A percentile compares a stretch with the other conserved stretches of the same genome.
These are phyloP conservation scores for Lentinula raphanica DNA, from an alignment of 768 basidiomycete genomes.

Conservation along the genomic window DNA sequence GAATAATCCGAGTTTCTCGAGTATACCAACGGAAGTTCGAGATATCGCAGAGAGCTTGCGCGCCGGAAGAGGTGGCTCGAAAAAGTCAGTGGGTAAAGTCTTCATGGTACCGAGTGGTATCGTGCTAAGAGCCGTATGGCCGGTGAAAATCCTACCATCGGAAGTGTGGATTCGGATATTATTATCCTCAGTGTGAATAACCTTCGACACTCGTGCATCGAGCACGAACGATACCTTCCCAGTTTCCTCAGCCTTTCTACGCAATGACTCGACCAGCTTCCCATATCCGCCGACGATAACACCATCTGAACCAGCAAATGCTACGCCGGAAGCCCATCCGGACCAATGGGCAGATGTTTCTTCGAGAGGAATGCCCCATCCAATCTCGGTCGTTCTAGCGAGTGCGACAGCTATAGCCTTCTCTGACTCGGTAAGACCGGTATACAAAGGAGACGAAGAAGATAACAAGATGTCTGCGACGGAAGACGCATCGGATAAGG, in stretches of 20 bases:
- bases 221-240: neutral
- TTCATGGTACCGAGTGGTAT: slow-evolving; percentile 6
- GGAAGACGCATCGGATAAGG: neutral
- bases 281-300: slow-evolving; percentile 6
- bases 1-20: slow-evolving; percentile 1
- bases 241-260: neutral
- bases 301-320: slow-evolving; percentile 6
- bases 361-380: slow-evolving; percentile 6
- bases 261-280: neutral
- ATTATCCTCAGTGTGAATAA: neutral
- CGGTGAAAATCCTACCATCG: neutral
- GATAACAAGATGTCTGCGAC: slow-evolving; percentile 2
- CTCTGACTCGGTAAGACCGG: slow-evolving; percentile 2
- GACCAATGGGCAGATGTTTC: neutral
- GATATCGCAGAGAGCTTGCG: neutral
- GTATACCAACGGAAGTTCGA: slow-evolving; percentile 1
- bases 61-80: slow-evolving; percentile 4
- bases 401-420: neutral
- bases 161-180: neutral
- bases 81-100: neutral
- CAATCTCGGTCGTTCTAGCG: slow-evolving; percentile 3
- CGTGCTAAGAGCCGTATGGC: neutral
- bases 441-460: slow-evolving; percentile 1
- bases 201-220: neutral
- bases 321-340: slow-evolving; percentile 1